phyloP scores from a whole-genome alignment of 345 rosid genomes.

The Raphanus sativus region DNA sequence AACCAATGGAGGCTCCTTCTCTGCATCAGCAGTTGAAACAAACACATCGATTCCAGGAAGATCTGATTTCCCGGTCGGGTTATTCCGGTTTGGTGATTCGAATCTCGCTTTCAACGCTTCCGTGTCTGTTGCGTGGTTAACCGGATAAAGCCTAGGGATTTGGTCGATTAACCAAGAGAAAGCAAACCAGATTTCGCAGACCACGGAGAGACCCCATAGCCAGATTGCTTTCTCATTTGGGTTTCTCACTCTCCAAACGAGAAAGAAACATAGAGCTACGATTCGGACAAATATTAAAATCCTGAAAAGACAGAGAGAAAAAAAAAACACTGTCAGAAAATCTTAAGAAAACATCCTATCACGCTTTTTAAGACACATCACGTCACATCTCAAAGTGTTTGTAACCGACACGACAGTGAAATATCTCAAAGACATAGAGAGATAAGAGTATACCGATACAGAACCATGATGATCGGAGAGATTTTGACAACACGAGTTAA shows the following conservation, averaged over 20 bases:
- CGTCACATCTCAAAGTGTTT: conserved; percentile 12
- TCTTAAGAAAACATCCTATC: not conserved
- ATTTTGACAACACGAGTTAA: conserved; percentile 41
- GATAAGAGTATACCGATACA: conserved; percentile 9
- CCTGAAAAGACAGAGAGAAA: conserved; percentile 44
- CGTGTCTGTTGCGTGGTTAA: conserved; percentile 59
- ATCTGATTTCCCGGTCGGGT: conserved; percentile 68
- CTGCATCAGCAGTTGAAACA: conserved; percentile 87
- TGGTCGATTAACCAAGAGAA: conserved; percentile 89
- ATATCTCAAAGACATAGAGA: not conserved
- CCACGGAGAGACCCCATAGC: conserved; percentile 74
- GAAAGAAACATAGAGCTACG: conserved; percentile 56
- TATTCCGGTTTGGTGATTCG: conserved; percentile 51
- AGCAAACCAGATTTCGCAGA: conserved; percentile 87
- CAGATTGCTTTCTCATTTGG: conserved; percentile 77
- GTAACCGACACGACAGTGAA: conserved; percentile 29
- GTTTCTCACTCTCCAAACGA: conserved; percentile 65
- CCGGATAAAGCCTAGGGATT: conserved; percentile 74
- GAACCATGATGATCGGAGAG: conserved; percentile 23
- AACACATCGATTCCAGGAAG: conserved; percentile 79
- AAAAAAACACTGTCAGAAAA: not conserved
- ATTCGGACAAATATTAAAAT: conserved; percentile 53
- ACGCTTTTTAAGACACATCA: conserved; percentile 7
- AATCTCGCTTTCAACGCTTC: conserved; percentile 59
- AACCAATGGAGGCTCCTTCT: conserved; percentile 79